Evolutionary conservation across 495 filamentous ascomycete species (phyloP).

Genomic region (Lentithecium fluviatile): DNA sequence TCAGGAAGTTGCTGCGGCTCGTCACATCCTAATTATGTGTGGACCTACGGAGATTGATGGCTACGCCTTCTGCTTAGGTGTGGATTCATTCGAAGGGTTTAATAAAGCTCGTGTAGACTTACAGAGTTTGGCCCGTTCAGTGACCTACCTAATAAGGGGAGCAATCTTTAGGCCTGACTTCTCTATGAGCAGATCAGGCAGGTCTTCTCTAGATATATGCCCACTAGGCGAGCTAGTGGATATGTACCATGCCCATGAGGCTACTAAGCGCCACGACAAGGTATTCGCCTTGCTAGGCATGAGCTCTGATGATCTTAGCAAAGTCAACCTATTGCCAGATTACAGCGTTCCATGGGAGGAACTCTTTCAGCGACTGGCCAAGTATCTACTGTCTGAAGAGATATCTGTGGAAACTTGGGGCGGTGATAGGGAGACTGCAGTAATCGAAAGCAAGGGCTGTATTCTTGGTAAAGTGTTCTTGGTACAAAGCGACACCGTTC

Average conservation of each 20-base stretch:
- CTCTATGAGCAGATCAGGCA: not conserved
- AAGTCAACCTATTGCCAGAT: constrained; percentile 27
- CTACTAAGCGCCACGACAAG: constrained; percentile 41
- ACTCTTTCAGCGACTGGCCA: constrained; percentile 28
- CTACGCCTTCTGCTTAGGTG: constrained; percentile 3
- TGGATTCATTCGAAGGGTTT: not conserved
- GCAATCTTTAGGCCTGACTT: not conserved
- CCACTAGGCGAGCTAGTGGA: constrained; percentile 40
- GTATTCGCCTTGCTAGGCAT: constrained; percentile 46
- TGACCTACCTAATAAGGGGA: not conserved
- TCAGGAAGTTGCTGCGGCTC: constrained; percentile 42
- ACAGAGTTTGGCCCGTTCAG: not conserved
- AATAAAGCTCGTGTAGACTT: not conserved
- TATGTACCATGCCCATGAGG: constrained; percentile 41
- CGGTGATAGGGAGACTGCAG: not conserved
- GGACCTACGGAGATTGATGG: constrained; percentile 37
- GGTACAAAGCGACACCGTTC: not conserved
- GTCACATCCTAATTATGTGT: constrained; percentile 36
- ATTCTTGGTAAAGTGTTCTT: not conserved
- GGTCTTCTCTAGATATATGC: not conserved
- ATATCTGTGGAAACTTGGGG: not conserved
- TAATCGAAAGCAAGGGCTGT: not conserved
- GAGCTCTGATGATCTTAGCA: constrained; percentile 31
- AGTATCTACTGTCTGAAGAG: constrained; percentile 25
- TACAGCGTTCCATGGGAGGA: constrained; percentile 32